Evolutionary conservation across 108 stramenopile genomes (phyloP), one percentile per base, ranked within the genome.

Genomic region (Fragilaria radians): DNA sequence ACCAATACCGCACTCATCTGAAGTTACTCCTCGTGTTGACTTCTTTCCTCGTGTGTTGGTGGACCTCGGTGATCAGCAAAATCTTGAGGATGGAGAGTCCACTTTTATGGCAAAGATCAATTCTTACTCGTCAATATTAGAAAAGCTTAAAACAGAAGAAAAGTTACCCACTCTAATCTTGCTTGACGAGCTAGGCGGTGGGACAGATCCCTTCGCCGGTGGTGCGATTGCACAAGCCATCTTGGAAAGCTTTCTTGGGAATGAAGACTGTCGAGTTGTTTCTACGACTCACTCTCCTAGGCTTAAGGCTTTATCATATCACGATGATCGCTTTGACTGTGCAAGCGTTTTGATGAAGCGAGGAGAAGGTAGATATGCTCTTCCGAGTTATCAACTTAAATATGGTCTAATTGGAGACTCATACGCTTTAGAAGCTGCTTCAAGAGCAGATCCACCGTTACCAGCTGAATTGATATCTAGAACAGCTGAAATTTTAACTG

Each of bases 401-500:
- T 91, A 91, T 32, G 89, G 89, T 25, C 58, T 76, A 14, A 78
- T 81, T 11, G 86, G 84, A 0, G 86, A 91, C 33, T 91, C 89
- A 11, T 80, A 76, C 55, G 86, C 86, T 7, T 66, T 91, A 5
- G 76, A 67, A 21, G 89, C 89, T 24, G 86, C 83, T 2, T 71
- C 71, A 1, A 64, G 86, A 21, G 74, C 71, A 52, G 52, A 33
- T 21, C 86, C 86, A 1, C 45, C 74, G 2, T 55, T 88, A 1
- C 82, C 89, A 18, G 63, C 72, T 21, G 81, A 79, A 46, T 79
- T 91, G n/a, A 52, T 91, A 19, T 27, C 52, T 3, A 59, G 89
- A 62, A 86, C 89, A 3, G 66, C 86, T 0, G 61, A 65, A 4
- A 60, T 85, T 1, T 67, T 81, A 57, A 60, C 33, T 18, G 46